These are phyloP conservation scores for Russula griseocarnosa DNA, from an alignment of 768 basidiomycete species.

Conservation along the genomic window DNA sequence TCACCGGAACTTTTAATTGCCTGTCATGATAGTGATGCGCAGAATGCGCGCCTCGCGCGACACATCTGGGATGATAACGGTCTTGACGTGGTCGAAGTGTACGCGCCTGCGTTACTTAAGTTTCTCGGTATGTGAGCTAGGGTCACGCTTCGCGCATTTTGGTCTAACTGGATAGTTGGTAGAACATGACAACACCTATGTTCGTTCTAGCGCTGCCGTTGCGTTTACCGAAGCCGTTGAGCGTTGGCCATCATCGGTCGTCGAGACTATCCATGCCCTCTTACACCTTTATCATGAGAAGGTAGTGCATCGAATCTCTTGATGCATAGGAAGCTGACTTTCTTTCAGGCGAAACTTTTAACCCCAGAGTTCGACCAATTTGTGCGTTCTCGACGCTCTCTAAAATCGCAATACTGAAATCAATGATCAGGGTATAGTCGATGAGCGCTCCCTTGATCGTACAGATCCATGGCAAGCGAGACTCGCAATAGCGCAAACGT, in stretches of 20 bases:
- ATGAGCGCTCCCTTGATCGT: constrained; percentile 79
- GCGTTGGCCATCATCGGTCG: constrained; percentile 59
- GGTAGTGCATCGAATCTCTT: constrained; percentile 38
- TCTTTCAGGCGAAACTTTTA: constrained; percentile 67
- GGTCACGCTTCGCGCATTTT: constrained; percentile 1
- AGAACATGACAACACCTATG: constrained; percentile 81
- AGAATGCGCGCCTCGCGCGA: constrained; percentile 76
- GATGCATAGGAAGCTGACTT: not conserved
- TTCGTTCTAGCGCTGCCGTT: constrained; percentile 63
- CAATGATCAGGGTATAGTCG: constrained; percentile 77
- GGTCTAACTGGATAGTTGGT: not conserved
- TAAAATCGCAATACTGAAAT: constrained; percentile 9
- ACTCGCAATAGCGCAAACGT: constrained; percentile 63
- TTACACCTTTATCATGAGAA: constrained; percentile 81
- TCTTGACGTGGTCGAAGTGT: constrained; percentile 72
- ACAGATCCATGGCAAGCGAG: constrained; percentile 86
- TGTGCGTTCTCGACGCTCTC: constrained; percentile 43
- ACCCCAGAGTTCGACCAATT: constrained; percentile 93
- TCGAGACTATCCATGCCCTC: constrained; percentile 48
- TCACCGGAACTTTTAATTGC: constrained; percentile 84
- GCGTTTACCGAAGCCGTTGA: constrained; percentile 76
- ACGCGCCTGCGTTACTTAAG: constrained; percentile 52
- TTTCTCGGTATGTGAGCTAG: constrained; percentile 59
- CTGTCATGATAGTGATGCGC: constrained; percentile 84
- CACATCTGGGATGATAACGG: constrained; percentile 96